Conservation (phyloP, 2,329 filamentous ascomycete species). For the Colletotrichum incanum region DNA sequence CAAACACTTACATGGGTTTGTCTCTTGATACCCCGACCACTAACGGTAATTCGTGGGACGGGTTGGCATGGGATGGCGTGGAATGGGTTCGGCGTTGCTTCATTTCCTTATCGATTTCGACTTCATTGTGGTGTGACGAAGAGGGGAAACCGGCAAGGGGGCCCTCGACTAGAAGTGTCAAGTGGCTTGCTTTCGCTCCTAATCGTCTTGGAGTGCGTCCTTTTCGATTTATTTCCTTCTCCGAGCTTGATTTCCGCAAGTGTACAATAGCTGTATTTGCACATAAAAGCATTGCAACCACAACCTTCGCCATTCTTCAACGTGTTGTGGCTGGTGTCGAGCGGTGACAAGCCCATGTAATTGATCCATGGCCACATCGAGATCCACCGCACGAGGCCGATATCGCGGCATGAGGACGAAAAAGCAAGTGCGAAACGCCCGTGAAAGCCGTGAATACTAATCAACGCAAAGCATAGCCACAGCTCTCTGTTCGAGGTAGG, state of each 20-base stretch:
- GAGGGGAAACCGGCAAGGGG: neutral
- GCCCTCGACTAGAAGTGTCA: neutral
- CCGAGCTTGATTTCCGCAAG: neutral
- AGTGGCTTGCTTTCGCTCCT: neutral
- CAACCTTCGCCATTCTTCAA: neutral
- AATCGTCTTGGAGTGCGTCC: neutral
- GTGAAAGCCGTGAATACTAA: neutral
- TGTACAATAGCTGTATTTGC: slow-evolving; percentile 33
- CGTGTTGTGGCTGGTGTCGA: neutral
- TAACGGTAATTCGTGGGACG: neutral
- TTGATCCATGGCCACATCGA: neutral
- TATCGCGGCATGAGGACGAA: slow-evolving; percentile 11
- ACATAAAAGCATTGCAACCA: slow-evolving; percentile 14
- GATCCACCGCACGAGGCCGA: slow-evolving; percentile 20
- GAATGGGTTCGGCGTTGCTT: slow-evolving; percentile 35
- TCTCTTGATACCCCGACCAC: slow-evolving; percentile 27
- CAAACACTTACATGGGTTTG: slow-evolving; percentile 34
- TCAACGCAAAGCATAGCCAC: neutral
- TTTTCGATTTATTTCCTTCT: slow-evolving; percentile 4
- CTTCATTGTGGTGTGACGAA: neutral
- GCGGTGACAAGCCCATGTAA: neutral
- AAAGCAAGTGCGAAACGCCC: neutral
- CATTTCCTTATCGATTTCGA: slow-evolving; percentile 34
- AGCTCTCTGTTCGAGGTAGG: neutral
- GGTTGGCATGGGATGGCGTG: slow-evolving; percentile 38